Conservation (phyloP, 2,329 filamentous ascomycete genomes). For the Xylariaceae sp. region DNA sequence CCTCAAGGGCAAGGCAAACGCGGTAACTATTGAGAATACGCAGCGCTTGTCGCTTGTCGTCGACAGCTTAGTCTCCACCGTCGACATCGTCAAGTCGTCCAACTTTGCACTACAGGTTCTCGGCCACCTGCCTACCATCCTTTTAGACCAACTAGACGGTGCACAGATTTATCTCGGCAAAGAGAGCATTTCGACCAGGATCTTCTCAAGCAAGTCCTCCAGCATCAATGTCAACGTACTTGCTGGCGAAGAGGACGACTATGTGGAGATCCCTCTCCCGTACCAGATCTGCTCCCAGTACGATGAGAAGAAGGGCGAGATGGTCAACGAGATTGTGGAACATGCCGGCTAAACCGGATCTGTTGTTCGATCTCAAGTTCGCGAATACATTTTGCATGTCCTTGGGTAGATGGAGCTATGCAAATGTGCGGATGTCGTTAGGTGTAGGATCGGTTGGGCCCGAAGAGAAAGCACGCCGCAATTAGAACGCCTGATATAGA, state of each 20-base stretch:
- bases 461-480: neutral
- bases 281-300: slow-evolving; percentile 81
- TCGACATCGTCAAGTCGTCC: slow-evolving; percentile 92
- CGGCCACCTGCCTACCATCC: slow-evolving; percentile 77
- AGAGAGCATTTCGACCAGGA: slow-evolving; percentile 77
- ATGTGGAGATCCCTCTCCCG: slow-evolving; percentile 79
- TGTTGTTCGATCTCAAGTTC: neutral
- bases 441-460: neutral
- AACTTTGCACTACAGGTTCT: slow-evolving; percentile 94
- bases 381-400: neutral
- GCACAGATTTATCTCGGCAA: slow-evolving; percentile 82
- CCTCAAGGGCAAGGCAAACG: slow-evolving; percentile 89
- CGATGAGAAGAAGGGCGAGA: slow-evolving; percentile 63
- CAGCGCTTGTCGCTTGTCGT: slow-evolving; percentile 78
- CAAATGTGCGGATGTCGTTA: neutral
- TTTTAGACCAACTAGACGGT: slow-evolving; percentile 90
- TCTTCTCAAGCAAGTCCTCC: slow-evolving; percentile 39
- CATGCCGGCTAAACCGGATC: slow-evolving; percentile 65
- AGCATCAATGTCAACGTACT: slow-evolving; percentile 90
- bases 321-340: slow-evolving; percentile 92
- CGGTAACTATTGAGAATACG: slow-evolving; percentile 93
- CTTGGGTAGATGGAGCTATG: neutral
- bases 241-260: slow-evolving; percentile 68
- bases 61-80: slow-evolving; percentile 81
- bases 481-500: neutral